Conservation (phyloP, 768 basidiomycete species). For the Pulveroboletus frians region DNA sequence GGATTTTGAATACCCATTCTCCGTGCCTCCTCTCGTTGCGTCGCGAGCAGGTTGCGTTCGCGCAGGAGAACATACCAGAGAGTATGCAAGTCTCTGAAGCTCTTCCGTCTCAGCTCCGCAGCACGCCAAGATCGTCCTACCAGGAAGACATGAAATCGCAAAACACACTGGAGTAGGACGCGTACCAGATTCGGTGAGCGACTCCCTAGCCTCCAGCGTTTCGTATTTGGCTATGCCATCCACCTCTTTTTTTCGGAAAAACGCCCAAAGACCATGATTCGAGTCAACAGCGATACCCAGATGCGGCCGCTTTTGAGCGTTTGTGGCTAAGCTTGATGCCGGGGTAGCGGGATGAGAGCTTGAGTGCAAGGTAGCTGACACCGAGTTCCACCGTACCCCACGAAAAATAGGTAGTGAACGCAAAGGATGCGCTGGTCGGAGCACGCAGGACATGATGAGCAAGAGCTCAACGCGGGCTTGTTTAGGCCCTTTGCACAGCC, state of each 20-base stretch:
- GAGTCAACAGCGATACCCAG: slow-evolving; percentile 42
- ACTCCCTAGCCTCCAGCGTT: slow-evolving; percentile 34
- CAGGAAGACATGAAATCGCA: slow-evolving; percentile 5
- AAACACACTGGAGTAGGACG: background rate
- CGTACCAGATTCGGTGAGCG: slow-evolving; percentile 36
- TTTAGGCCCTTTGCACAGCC: slow-evolving; percentile 16
- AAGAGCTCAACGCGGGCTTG: too few species aligned
- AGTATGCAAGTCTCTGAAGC: slow-evolving; percentile 88
- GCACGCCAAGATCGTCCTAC: slow-evolving; percentile 86
- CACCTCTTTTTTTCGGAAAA: slow-evolving; percentile 59
- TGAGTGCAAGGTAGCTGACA: background rate
- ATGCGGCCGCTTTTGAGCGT: slow-evolving; percentile 38
- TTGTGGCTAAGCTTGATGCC: slow-evolving; percentile 4
- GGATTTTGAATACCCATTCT: slow-evolving; percentile 45
- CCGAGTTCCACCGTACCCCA: slow-evolving; percentile 20
- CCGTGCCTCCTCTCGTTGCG: slow-evolving; percentile 76
- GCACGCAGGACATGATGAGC: slow-evolving; percentile 18
- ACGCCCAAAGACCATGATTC: slow-evolving; percentile 72
- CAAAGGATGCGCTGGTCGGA: slow-evolving; percentile 19
- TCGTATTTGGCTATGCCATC: slow-evolving; percentile 54
- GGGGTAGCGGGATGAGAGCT: background rate
- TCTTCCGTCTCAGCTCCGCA: slow-evolving; percentile 82
- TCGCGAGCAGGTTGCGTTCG: slow-evolving; percentile 87
- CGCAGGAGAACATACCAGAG: slow-evolving; percentile 89
- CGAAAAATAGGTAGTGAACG: slow-evolving; percentile 12